Evolutionary conservation across 306 rosid genomes (phyloP), one percentile per base, ranked within the genome.

Genomic region (Begonia fuchsioides): DNA sequence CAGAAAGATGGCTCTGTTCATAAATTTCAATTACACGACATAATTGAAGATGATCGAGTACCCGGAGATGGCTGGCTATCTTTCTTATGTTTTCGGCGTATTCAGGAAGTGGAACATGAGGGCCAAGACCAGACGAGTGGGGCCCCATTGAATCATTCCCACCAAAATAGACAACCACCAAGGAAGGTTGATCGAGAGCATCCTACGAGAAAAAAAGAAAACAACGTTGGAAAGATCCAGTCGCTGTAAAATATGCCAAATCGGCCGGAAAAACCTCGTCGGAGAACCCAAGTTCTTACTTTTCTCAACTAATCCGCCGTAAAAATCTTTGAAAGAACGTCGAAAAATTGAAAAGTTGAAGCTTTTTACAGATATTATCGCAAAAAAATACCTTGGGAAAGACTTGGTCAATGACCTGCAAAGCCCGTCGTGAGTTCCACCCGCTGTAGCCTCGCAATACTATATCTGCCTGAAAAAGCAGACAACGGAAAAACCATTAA

Each of bases 131-230:
- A 39, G 94, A 87, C 8, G 83, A 49, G 68, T 87, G 94, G 62
- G 87, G 57, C 32, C 96, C 96, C 96, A 87, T 83, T 49, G 94
- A 80, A 73, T 87, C 93, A 68, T 87, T 87, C 20, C 96, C 96
- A 0, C 96, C 94, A 62, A 87, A 87, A 68, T 87, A 87, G 53
- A 80, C 96, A 41, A 87, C 71, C 50, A 87, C 92, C 72, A 87
- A 76, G 56, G 94, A 72, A 50, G 94, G 96, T 51, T 80, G 93
- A 15, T 64, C 59, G 41, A 83, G 70, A 63, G 86, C 87, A 69
- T 83, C 93, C 94, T 83, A 68, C 43, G 8, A 50, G n/a, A 41
- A 1, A 41, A 1, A 10, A 41, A 41, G 12, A 13, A 20, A 26
- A 8, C 35, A 26, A 3, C 35, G 35, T 26, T 26, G 7, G n/a